Evolutionary conservation across 2,329 filamentous ascomycete genomes (phyloP), one percentile per base, ranked within the genome.

Genomic region (Monilinia laxa): DNA sequence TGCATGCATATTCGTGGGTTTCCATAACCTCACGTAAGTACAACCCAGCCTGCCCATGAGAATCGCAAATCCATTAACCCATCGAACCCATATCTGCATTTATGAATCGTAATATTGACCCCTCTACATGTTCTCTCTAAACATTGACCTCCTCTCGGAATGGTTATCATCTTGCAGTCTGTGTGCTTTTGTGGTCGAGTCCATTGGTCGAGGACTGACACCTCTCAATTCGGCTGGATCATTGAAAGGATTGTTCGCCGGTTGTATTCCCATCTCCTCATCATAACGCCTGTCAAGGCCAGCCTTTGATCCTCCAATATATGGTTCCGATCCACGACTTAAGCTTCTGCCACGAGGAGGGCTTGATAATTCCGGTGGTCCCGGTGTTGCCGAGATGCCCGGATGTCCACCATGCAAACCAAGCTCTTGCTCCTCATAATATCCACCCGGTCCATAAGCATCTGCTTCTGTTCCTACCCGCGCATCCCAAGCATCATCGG

Each of bases 401-500:
- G 76, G 76, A 25, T 60, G 40, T 75, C 79, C 54, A 79, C 78
- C 71, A 70, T 77, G 76, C 60, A 81, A 73, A 0, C 88, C 89
- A 6, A 92, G 80, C 77, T 93, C 90, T 75, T 90, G 87, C 79
- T 92, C 90, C 76, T 94, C 91, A 77, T 91, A 91, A 59, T 91
- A 91, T 59, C 84, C 84, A 28, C 81, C 81, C 2, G 80, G 79
- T 2, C 85, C 85, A 75, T 88, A 87, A 16, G 78, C 80, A 74
- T 90, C 87, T 23, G 88, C 86, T 77, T 93, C 91, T 72, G 87
- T 83, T 67, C 90, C 90, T 5, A 96, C 91, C 68, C 90, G 83
- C 70, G 90, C 80, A 79, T 95, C 91, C 92, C 92, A 96, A 2
- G 91, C 91, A 75, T 93, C 91, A 76, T 96, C 92, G 1, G 90